Percentiles rank a stretch among this genome's conserved stretches.
Conservation (phyloP, 257 asterid species). For the Parsonsia alboflavescens region DNA sequence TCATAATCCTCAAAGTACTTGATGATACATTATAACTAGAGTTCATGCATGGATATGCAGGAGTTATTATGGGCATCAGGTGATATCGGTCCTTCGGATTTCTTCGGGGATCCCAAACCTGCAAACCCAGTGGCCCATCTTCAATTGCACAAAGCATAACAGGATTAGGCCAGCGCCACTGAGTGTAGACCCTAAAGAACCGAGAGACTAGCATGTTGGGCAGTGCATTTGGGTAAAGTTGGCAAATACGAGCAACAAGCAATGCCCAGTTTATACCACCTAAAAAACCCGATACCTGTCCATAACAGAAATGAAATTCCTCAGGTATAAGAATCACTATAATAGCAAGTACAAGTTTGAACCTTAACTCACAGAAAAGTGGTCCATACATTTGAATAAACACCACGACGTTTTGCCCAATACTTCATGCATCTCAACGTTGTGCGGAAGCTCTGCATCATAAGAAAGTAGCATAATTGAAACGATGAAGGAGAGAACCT, state of each 20-base stretch:
- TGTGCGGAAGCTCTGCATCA: conserved; percentile 37
- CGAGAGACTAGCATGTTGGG: conserved; percentile 45
- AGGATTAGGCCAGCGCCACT: conserved; percentile 50
- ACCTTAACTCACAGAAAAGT: background rate
- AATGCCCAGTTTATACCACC: conserved; percentile 45
- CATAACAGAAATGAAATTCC: conserved; percentile 8
- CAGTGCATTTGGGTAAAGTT: conserved; percentile 37
- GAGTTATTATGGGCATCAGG: conserved; percentile 44
- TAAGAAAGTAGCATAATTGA: background rate
- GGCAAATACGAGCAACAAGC: conserved; percentile 40
- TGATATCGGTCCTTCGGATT: conserved; percentile 33
- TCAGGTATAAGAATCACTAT: background rate
- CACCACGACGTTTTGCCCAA: conserved; percentile 43
- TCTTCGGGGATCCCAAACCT: conserved; percentile 43
- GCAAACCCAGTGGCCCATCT: conserved; percentile 38
- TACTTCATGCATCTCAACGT: conserved; percentile 37
- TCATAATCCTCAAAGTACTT: conserved; percentile 42
- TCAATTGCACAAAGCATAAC: conserved; percentile 40
- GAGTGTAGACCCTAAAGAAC: conserved; percentile 42
- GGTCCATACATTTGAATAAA: conserved; percentile 36
- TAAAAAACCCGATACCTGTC: conserved; percentile 36
- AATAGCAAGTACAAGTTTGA: background rate
- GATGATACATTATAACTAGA: conserved; percentile 44
- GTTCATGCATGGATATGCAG: conserved; percentile 45
- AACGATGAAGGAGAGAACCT: background rate